A percentile compares a stretch with the other conserved stretches of the same genome.
These are phyloP conservation scores for Acanthamoeba pearcei DNA, from an alignment of 208 protist species.

Conservation along the genomic window DNA sequence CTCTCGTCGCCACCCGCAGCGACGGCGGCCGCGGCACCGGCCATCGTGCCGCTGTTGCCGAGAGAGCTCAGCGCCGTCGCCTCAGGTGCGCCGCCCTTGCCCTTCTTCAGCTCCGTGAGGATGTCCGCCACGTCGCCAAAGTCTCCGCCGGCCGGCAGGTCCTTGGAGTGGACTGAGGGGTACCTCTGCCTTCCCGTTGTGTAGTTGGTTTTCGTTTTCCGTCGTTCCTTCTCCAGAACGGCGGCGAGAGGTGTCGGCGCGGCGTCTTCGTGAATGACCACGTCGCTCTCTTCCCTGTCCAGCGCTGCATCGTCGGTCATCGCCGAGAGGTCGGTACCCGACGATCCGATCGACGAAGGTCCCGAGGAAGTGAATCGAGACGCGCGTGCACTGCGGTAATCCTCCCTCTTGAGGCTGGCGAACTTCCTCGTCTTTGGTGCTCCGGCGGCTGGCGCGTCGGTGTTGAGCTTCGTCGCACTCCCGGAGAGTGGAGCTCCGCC, in stretches of 20 bases:
- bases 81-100: background rate
- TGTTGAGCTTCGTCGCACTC: background rate
- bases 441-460: background rate
- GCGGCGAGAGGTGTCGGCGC: background rate
- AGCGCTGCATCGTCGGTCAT: background rate
- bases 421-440: background rate
- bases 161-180: background rate
- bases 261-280: conserved; percentile 21
- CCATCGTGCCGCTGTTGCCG: too few species aligned
- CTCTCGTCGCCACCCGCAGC: background rate
- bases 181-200: background rate
- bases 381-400: conserved; percentile 4
- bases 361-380: background rate
- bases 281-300: conserved; percentile 2
- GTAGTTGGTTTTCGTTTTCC: conserved; percentile 26
- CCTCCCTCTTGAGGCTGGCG: conserved; percentile 19
- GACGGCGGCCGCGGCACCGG: background rate
- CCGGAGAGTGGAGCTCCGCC: background rate
- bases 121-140: conserved; percentile 2
- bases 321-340: background rate
- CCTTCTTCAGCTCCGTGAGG: conserved; percentile 2
- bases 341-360: background rate
- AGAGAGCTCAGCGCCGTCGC: too few species aligned
- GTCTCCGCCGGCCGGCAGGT: background rate
- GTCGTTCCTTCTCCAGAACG: background rate